Percentiles rank a stretch among this genome's conserved stretches.
phyloP scores from a whole-genome alignment of 2,329 filamentous ascomycete genomes.

The Diaporthe vexans region DNA sequence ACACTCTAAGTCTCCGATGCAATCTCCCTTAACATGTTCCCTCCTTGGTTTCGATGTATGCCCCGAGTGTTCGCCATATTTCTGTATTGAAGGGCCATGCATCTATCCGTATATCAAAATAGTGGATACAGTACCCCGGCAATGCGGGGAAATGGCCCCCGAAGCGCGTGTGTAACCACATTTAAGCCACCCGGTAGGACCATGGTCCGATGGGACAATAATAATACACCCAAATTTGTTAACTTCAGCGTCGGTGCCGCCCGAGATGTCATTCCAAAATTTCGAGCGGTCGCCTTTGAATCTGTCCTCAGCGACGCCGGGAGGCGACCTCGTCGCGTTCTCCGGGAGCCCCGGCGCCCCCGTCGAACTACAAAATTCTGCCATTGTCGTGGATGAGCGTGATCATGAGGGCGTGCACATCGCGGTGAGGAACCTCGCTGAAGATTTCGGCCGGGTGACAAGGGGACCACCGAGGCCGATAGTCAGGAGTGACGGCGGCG shows the following conservation, averaged over 20 bases:
- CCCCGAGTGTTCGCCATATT: neutral
- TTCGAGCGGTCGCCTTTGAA: neutral
- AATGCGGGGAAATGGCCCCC: neutral
- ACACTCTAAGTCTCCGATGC: neutral
- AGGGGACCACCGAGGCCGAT: slow-evolving; percentile 35
- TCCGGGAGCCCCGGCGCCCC: neutral
- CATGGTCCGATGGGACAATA: neutral
- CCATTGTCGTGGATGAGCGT: slow-evolving; percentile 46
- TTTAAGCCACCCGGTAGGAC: too few relatives aligned
- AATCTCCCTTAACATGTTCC: too few relatives aligned
- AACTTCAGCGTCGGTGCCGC: too few relatives aligned
- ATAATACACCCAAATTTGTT: too few relatives aligned
- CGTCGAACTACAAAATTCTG: slow-evolving; percentile 1
- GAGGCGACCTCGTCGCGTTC: neutral
- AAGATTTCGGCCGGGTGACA: slow-evolving; percentile 49
- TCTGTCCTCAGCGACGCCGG: neutral
- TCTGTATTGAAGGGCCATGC: neutral
- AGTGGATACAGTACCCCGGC: too few relatives aligned
- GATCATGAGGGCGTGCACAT: slow-evolving; percentile 52
- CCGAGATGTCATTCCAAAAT: neutral
- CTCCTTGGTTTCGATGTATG: neutral
- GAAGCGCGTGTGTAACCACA: neutral
- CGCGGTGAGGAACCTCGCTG: slow-evolving; percentile 50
- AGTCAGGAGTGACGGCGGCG: neutral
- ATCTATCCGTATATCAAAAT: neutral